These are phyloP conservation scores for Physaria fendleri DNA, from an alignment of 345 rosid species.

Conservation along the genomic window DNA sequence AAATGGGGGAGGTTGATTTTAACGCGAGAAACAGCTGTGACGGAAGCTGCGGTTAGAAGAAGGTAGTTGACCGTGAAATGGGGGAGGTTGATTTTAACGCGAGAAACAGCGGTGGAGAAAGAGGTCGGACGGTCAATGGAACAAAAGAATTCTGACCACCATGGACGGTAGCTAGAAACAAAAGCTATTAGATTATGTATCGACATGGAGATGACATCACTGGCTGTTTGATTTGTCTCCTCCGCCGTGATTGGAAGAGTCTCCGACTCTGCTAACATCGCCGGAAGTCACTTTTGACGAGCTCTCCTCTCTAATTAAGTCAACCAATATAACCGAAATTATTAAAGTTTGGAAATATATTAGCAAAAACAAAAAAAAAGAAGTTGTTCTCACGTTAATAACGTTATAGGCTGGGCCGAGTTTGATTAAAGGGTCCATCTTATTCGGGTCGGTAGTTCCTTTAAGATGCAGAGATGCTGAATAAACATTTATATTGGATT, in stretches of 20 bases:
- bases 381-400: conserved; percentile 13
- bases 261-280: conserved; percentile 15
- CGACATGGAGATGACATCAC: conserved; percentile 34
- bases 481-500: conserved; percentile 1
- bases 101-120: conserved; percentile 24
- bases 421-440: neutral
- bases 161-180: conserved; percentile 40
- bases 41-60: conserved; percentile 15
- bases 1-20: conserved; percentile 30
- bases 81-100: conserved; percentile 19
- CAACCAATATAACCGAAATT: neutral
- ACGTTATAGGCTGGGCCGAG: neutral
- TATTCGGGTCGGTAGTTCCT: neutral
- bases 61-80: conserved; percentile 42
- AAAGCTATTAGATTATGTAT: conserved; percentile 34
- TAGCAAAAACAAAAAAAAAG: neutral
- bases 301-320: conserved; percentile 6
- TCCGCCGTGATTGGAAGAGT: neutral
- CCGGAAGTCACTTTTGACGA: neutral
- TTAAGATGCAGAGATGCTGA: conserved; percentile 32
- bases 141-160: conserved; percentile 40
- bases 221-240: conserved; percentile 9
- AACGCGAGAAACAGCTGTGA: conserved; percentile 26
- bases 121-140: conserved; percentile 28
- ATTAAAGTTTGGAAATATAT: neutral